Evolutionary conservation across 108 stramenopile species (phyloP), one percentile per base, ranked within the genome.

Genomic region (Cyclostephanos invisitatus): DNA sequence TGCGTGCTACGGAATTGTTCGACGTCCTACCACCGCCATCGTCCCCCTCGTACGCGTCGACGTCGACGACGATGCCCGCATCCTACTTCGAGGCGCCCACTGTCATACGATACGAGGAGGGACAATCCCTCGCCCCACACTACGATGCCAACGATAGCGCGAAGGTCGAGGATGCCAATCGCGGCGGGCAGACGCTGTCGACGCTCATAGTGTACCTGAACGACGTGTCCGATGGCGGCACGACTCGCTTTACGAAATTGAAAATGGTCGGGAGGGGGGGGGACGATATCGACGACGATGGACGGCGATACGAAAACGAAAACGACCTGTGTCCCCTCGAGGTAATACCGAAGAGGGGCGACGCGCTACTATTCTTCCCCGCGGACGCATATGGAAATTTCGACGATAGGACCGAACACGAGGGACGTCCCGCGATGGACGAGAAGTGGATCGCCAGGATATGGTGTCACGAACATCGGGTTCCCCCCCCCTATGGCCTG

Each of bases 371-470:
- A 9, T 93, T 93, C 70, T 93, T 93, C 72, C 92, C 92, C 14
- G 92, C 89, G 22, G 89, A 93, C 83, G 63, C 70, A 17, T 54
- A 70, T 62, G 92, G 92, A 14, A 50, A 50, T n/a, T 89, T 90
- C 74, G 92, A 93, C 68, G 88, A 90, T 53, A 63, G 92, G 44
- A 86, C 85, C 29, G 89, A 90, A 67, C 92, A 93, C 66, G 89
- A 93, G 67, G 92, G 92, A 7, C 82, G 83, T 72, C 79, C 87
- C 2, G 89, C 92, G 1, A 73, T 87, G 5, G 89, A 89, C 72
- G 86, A 87, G 66, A 93, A 93, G 59, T 90, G 89, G 88, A 89
- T 93, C 64, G 92, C 87, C 17, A 72, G 89, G 20, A 90, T 93
- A 36, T 93, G 92, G 92, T 63, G 86, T 48, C 91, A 92, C 64